Conservation (phyloP, 768 basidiomycete species). For the Termitomyces sp. region DNA sequence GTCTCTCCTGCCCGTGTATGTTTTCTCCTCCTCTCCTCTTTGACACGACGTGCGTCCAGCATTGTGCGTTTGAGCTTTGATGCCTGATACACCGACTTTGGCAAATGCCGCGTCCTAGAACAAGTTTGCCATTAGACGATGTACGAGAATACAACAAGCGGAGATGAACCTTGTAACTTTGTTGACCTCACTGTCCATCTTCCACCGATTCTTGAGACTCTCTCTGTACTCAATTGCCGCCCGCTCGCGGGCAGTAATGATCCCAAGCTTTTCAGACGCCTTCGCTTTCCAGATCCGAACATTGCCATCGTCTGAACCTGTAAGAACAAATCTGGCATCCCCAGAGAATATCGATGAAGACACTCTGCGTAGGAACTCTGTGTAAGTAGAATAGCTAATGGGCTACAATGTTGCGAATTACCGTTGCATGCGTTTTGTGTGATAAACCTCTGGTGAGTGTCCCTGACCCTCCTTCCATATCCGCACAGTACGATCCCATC, state of each 20-base stretch:
- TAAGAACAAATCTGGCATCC: constrained; percentile 86
- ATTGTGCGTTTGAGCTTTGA: constrained; percentile 86
- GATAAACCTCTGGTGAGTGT: constrained; percentile 83
- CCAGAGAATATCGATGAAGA: constrained; percentile 84
- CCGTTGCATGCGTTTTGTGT: constrained; percentile 99
- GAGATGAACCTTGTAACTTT: constrained; percentile 68
- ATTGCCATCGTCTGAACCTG: constrained; percentile 93
- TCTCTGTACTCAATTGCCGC: constrained; percentile 92
- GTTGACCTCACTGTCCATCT: constrained; percentile 73
- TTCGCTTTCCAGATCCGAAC: constrained; percentile 94
- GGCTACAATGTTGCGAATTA: constrained; percentile 20
- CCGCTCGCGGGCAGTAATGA: constrained; percentile 85
- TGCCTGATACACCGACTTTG: constrained; percentile 88
- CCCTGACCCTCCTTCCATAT: constrained; percentile 90
- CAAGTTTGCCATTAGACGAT: constrained; percentile 2
- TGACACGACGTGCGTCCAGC: constrained; percentile 83
- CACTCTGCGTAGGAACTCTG: constrained; percentile 45
- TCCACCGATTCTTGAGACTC: constrained; percentile 85
- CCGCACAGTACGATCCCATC: constrained; percentile 92
- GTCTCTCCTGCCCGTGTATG: constrained; percentile 81
- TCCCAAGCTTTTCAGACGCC: constrained; percentile 87
- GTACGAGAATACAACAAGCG: background rate
- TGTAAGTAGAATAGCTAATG: background rate
- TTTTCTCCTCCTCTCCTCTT: constrained; percentile 88
- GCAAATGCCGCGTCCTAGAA: constrained; percentile 71